Evolutionary conservation across 2,329 filamentous ascomycete genomes (phyloP).

Genomic region (Exophiala lecanii-corni): DNA sequence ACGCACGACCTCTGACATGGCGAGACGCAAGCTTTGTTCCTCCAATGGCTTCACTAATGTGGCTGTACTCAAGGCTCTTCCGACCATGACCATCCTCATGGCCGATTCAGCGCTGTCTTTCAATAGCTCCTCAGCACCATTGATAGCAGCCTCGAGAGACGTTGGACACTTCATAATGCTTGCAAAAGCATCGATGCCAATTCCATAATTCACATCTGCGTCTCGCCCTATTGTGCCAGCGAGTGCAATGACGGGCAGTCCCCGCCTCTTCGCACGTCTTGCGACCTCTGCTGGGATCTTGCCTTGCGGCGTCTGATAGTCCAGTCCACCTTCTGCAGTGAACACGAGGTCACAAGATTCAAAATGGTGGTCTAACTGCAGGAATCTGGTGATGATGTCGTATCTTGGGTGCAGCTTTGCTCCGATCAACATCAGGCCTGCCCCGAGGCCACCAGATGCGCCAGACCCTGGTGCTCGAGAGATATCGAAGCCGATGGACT

Average conservation of each 20-base stretch:
- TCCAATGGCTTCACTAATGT: too few species aligned
- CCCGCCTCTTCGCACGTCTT: constrained; percentile 42
- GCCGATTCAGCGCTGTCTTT: constrained; percentile 29
- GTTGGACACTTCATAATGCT: constrained; percentile 31
- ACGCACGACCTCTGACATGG: too few species aligned
- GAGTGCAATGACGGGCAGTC: constrained; percentile 45
- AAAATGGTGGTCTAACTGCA: constrained; percentile 45
- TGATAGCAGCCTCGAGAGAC: constrained; percentile 30
- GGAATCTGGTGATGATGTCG: constrained; percentile 49
- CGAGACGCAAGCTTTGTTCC: too few species aligned
- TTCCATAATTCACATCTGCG: constrained; percentile 32
- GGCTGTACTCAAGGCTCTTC: constrained; percentile 5
- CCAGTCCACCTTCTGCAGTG: constrained; percentile 51
- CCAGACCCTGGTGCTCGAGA: constrained; percentile 44
- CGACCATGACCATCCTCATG: constrained; percentile 31
- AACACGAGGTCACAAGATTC: constrained; percentile 48
- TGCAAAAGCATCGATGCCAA: constrained; percentile 33
- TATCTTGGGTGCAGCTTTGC: constrained; percentile 45
- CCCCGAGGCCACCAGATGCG: constrained; percentile 50
- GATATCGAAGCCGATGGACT: constrained; percentile 35
- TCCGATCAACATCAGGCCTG: constrained; percentile 48
- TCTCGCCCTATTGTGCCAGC: constrained; percentile 40
- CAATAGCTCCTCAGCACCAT: constrained; percentile 27
- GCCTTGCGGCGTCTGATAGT: constrained; percentile 48
- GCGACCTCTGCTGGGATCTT: constrained; percentile 54